Base-by-base conservation (phyloP, 768 basidiomycete genomes). In the Epithele typhae region DNA sequence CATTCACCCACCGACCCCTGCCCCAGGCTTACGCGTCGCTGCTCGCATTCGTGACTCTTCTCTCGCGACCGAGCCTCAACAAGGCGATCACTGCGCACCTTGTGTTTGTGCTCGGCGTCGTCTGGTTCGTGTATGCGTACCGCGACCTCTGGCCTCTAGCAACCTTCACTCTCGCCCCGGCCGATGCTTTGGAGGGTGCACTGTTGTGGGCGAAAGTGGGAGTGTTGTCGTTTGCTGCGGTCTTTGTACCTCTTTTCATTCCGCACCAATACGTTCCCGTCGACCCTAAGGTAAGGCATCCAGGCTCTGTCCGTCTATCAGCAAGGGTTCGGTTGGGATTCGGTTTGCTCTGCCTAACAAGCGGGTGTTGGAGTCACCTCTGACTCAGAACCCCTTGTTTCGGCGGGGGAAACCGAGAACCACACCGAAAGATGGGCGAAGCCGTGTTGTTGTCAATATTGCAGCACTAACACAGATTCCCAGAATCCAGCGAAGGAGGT, bases 141-240 rank as follows among this genome's bases (percentile, higher is more conserved):
- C 73, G 82, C n/a, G 75, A 79, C 55, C 40, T 86, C 6, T 82
- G 71, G 59, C 84, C 84, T 11, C 56, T 84, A 8, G 64, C 71
- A 14, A 84, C 81, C 0, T 82, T 68, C 60, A 69, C 67, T n/a
- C 63, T 71, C 19, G 27, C 45, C 12, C 79, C 82, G 6, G 49
- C 65, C n/a, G 84, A 87, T 53, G 54, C 59, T 2, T 57, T 58
- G 1, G 77, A 77, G 53, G 75, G 78, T 6, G 48, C 59, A 40
- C 47, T 78, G 25, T 59, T 83, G 17, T 85, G 83, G 82, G 61
- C 64, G 3, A 76, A 81, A 57, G 46, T 81, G 4, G 57, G 49
- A n/a, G 40, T 78, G 10, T 67, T 84, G 14, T 53, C 68, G 6
- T 24, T 76, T 5, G 74, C 68, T 8, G 72, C 69, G 6, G 61